Conservation (phyloP, 2,329 filamentous ascomycete genomes). For the Sphaerulina vaccinii region DNA sequence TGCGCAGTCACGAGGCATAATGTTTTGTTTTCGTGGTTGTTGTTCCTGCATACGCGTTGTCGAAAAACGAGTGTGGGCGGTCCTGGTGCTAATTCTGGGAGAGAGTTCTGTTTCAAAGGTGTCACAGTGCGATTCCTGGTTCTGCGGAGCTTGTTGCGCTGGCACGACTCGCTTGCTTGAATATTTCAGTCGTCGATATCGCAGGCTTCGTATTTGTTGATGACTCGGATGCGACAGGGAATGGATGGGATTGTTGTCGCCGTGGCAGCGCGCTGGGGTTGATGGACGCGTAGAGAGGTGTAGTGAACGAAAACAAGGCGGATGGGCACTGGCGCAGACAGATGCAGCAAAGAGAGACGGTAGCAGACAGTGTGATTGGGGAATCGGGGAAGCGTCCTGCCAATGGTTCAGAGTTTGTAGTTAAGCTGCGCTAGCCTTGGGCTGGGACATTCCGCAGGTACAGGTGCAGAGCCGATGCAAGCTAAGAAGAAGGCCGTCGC, state of each 20-base stretch:
- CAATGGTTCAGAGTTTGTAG: slow-evolving; percentile 10
- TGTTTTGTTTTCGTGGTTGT: slow-evolving; percentile 19
- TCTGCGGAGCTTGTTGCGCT: slow-evolving; percentile 22
- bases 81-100: slow-evolving; percentile 15
- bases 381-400: background rate
- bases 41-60: slow-evolving; percentile 29
- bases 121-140: slow-evolving; percentile 23
- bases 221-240: background rate
- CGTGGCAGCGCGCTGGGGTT: background rate
- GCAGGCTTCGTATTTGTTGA: slow-evolving; percentile 13
- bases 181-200: background rate
- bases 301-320: background rate
- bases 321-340: background rate
- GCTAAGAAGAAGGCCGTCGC: background rate
- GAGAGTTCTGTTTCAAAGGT: slow-evolving; percentile 23
- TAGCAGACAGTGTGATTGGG: slow-evolving; percentile 6
- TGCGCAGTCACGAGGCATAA: slow-evolving; percentile 25
- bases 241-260: background rate
- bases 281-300: background rate
- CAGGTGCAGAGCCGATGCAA: background rate
- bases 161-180: slow-evolving; percentile 25
- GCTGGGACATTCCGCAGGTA: slow-evolving; percentile 1
- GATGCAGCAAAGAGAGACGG: slow-evolving; percentile 4
- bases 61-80: background rate
- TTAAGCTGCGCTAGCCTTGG: slow-evolving; percentile 3